phyloP scores from a whole-genome alignment of 2,329 filamentous ascomycete species.

The Alternaria rosae region DNA sequence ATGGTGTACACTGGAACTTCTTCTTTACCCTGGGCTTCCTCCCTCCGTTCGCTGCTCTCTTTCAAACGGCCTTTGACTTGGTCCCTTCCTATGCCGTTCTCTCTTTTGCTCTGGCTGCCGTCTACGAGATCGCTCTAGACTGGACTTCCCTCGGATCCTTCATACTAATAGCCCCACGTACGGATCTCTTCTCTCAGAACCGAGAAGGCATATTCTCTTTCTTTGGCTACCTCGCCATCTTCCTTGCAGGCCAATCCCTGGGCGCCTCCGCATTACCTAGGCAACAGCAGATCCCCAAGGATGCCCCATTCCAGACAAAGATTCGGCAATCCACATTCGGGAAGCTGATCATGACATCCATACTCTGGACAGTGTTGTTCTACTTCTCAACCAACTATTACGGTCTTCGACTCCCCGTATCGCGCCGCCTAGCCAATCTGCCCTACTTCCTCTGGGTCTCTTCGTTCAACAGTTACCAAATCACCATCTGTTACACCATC shows the following conservation, averaged over 20 bases:
- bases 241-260: slow-evolving; percentile 84
- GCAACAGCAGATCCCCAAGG: slow-evolving; percentile 52
- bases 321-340: slow-evolving; percentile 65
- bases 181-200: slow-evolving; percentile 84
- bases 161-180: slow-evolving; percentile 81
- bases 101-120: slow-evolving; percentile 70
- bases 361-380: slow-evolving; percentile 75
- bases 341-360: slow-evolving; percentile 69
- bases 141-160: slow-evolving; percentile 78
- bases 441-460: slow-evolving; percentile 93
- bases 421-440: slow-evolving; percentile 87
- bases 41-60: slow-evolving; percentile 85
- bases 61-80: slow-evolving; percentile 73
- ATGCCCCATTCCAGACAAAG: slow-evolving; percentile 56
- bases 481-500: slow-evolving; percentile 78
- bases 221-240: slow-evolving; percentile 91
- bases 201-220: slow-evolving; percentile 96
- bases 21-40: slow-evolving; percentile 94
- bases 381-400: slow-evolving; percentile 73
- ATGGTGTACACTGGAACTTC: slow-evolving; percentile 99
- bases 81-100: slow-evolving; percentile 81
- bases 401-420: slow-evolving; percentile 72
- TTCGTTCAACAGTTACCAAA: slow-evolving; percentile 87
- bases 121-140: slow-evolving; percentile 80
- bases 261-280: slow-evolving; percentile 81